These are phyloP conservation scores for Cystobasidiaceae sp. DNA, from an alignment of 1,284 basidiomycete genomes.

Conservation along the genomic window DNA sequence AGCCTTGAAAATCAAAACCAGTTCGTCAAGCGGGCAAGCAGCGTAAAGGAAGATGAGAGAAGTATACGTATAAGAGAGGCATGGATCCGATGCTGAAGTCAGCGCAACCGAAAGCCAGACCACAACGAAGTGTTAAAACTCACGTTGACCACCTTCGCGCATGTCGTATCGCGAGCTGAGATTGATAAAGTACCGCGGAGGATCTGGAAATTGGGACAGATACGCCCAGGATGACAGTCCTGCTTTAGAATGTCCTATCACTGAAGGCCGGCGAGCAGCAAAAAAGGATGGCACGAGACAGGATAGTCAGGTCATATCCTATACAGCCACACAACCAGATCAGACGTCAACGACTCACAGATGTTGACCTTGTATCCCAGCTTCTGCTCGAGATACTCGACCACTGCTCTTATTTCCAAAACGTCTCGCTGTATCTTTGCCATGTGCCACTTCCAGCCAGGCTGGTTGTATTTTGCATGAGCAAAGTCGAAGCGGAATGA, in stretches of 20 bases:
- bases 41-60: too few relatives aligned
- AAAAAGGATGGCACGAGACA: background rate
- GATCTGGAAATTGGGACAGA: conserved; percentile 12
- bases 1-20: too few relatives aligned
- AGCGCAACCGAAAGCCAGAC: too few relatives aligned
- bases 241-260: conserved; percentile 26
- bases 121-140: too few relatives aligned
- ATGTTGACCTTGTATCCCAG: conserved; percentile 16
- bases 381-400: conserved; percentile 5
- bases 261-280: background rate
- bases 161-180: conserved; percentile 27
- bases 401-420: conserved; percentile 13
- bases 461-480: conserved; percentile 29
- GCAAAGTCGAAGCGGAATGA: conserved; percentile 30
- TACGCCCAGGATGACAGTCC: conserved; percentile 7
- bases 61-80: too few relatives aligned
- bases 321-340: background rate
- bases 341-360: background rate
- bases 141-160: conserved; percentile 15
- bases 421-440: conserved; percentile 30
- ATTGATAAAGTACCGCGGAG: conserved; percentile 17
- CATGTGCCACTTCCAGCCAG: conserved; percentile 30
- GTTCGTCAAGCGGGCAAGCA: too few relatives aligned
- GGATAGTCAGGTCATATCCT: too few relatives aligned
- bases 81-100: too few relatives aligned